Evolutionary conservation across 371 early-diverging fungal species (phyloP).

Genomic region (Mucor racemosus): DNA sequence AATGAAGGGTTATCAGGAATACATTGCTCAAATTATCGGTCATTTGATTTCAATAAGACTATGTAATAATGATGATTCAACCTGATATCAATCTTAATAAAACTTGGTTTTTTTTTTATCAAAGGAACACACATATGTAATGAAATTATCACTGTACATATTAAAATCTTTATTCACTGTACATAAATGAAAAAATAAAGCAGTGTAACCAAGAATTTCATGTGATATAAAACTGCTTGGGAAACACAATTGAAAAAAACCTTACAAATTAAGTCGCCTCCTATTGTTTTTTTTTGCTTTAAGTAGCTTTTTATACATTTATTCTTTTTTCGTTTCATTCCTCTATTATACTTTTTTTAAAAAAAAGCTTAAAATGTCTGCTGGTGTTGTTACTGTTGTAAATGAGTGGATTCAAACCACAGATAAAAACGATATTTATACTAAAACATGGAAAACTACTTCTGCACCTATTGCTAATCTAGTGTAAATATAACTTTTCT

Average conservation of each 20-base stretch:
- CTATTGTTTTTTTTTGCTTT: background rate
- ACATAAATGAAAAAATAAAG: background rate
- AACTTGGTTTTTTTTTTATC: no score
- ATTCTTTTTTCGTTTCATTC: conserved; percentile 15
- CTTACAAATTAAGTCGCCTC: background rate
- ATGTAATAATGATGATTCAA: no score
- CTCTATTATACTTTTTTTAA: background rate
- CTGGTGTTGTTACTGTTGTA: conserved; percentile 19
- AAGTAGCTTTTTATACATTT: background rate
- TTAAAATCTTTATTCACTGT: background rate
- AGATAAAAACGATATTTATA: conserved; percentile 45
- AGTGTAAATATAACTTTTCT: conserved; percentile 40
- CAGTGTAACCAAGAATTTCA: background rate
- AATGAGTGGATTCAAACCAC: conserved; percentile 46
- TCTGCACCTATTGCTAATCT: conserved; percentile 35
- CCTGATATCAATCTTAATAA: no score
- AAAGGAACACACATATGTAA: background rate
- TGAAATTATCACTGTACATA: background rate
- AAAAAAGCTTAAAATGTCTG: conserved; percentile 7
- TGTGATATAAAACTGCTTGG: background rate
- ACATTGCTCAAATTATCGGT: no score
- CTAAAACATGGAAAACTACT: conserved; percentile 53
- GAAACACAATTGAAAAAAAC: no score
- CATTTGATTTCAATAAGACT: no score
- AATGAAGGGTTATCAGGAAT: no score